Conservation (phyloP, 2,329 filamentous ascomycete genomes). For the Aspergillus spinulosporus region DNA sequence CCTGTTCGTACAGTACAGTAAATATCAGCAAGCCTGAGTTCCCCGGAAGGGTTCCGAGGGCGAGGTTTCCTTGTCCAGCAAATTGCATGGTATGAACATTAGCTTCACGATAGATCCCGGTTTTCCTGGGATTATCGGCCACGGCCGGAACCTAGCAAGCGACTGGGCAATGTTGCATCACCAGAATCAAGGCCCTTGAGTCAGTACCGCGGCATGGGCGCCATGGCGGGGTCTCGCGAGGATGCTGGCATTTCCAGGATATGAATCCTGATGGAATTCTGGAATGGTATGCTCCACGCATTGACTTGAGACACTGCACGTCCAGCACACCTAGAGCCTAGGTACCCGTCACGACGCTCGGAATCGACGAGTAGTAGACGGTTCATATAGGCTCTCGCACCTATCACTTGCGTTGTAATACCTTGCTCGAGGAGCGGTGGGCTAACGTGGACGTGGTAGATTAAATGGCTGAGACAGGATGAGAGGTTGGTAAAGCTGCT, state of each 20-base stretch:
- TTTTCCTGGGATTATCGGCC: not conserved
- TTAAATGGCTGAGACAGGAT: not conserved
- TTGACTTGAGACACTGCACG: not conserved
- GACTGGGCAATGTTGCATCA: not conserved
- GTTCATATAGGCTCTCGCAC: conserved; percentile 1
- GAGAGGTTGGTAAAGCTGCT: not conserved
- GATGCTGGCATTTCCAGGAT: not conserved
- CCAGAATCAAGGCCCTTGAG: not conserved
- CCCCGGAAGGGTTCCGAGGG: not conserved
- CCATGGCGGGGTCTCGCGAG: not conserved
- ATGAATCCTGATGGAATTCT: not conserved
- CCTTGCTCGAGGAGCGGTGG: not conserved
- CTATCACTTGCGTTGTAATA: not conserved
- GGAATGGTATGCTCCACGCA: not conserved
- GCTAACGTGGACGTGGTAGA: not conserved
- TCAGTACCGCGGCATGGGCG: not conserved
- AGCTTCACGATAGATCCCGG: not conserved
- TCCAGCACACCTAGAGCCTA: not conserved
- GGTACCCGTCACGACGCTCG: no score
- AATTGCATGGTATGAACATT: not conserved
- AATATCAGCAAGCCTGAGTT: not conserved
- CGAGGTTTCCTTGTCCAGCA: not conserved
- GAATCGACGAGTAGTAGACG: not conserved
- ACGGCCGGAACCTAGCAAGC: not conserved
- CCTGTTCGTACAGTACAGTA: not conserved